These are phyloP conservation scores for Penicillium italicum DNA, from an alignment of 2,329 filamentous ascomycete species.

Conservation along the genomic window DNA sequence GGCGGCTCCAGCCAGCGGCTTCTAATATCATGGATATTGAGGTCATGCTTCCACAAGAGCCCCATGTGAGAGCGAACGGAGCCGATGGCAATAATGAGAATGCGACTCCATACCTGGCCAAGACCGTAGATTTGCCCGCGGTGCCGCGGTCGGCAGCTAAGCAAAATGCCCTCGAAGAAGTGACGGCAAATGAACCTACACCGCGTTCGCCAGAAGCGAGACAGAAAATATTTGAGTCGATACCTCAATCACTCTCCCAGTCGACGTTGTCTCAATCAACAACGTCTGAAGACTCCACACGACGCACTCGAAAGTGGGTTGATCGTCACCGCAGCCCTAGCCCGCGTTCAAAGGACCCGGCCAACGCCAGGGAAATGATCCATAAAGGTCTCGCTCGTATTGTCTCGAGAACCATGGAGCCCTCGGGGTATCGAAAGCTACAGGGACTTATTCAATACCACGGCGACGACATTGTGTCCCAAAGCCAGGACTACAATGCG, in stretches of 20 bases:
- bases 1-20: slow-evolving; percentile 10
- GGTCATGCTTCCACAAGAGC: slow-evolving; percentile 11
- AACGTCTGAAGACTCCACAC: slow-evolving; percentile 24
- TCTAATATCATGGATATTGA: slow-evolving; percentile 5
- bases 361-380: slow-evolving; percentile 38
- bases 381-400: slow-evolving; percentile 39
- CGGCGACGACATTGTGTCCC: slow-evolving; percentile 32
- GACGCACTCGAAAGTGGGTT: slow-evolving; percentile 33
- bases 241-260: slow-evolving; percentile 9
- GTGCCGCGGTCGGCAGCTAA: slow-evolving; percentile 24
- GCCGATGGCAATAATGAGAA: slow-evolving; percentile 26
- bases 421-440: slow-evolving; percentile 43
- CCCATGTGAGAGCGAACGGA: neutral
- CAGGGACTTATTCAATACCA: slow-evolving; percentile 41
- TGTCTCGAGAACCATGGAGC: slow-evolving; percentile 36
- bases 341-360: slow-evolving; percentile 39
- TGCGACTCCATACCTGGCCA: slow-evolving; percentile 13
- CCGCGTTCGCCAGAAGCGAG: slow-evolving; percentile 16
- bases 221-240: slow-evolving; percentile 12
- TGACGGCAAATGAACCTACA: slow-evolving; percentile 38
- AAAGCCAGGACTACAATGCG: slow-evolving; percentile 37
- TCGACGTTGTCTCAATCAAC: slow-evolving; percentile 4
- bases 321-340: slow-evolving; percentile 37
- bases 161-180: slow-evolving; percentile 36
- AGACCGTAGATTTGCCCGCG: slow-evolving; percentile 16